phyloP scores from a whole-genome alignment of 805 yeast species.

The Hanseniaspora taiwanica region DNA sequence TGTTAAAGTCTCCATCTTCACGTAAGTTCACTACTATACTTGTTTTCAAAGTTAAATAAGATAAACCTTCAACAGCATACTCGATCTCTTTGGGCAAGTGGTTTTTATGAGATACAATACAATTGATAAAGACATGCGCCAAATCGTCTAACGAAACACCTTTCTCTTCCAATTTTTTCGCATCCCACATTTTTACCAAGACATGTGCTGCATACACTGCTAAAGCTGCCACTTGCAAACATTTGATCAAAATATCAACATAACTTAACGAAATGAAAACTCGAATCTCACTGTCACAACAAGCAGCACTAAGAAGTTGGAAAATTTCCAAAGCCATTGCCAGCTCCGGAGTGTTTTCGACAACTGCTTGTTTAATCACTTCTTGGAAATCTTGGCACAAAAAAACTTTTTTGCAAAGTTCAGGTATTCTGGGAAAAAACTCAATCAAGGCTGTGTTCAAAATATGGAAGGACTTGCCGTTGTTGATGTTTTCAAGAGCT shows the following conservation, averaged over 20 bases:
- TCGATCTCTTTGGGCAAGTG: conserved; percentile 7
- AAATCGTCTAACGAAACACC: conserved; percentile 21
- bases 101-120: conserved; percentile 7
- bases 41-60: conserved; percentile 34
- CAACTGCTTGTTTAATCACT: conserved; percentile 11
- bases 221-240: conserved; percentile 18
- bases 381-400: conserved; percentile 17
- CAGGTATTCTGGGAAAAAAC: conserved; percentile 18
- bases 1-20: conserved; percentile 24
- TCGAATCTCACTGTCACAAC: conserved; percentile 39
- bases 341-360: conserved; percentile 1
- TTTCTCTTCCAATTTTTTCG: conserved; percentile 25
- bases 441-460: conserved; percentile 14
- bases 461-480: conserved; percentile 12
- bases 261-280: conserved; percentile 33
- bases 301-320: conserved; percentile 30
- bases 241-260: conserved; percentile 27
- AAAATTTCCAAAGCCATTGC: conserved; percentile 18
- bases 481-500: conserved; percentile 13
- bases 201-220: conserved; percentile 30
- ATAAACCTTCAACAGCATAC: conserved; percentile 32
- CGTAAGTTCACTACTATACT: conserved; percentile 27
- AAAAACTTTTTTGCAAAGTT: conserved; percentile 20
- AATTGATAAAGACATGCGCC: conserved; percentile 17
- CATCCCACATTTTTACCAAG: conserved; percentile 45